phyloP scores from a whole-genome alignment of 495 filamentous ascomycete genomes.

The Aspergillus egyptiacus region DNA sequence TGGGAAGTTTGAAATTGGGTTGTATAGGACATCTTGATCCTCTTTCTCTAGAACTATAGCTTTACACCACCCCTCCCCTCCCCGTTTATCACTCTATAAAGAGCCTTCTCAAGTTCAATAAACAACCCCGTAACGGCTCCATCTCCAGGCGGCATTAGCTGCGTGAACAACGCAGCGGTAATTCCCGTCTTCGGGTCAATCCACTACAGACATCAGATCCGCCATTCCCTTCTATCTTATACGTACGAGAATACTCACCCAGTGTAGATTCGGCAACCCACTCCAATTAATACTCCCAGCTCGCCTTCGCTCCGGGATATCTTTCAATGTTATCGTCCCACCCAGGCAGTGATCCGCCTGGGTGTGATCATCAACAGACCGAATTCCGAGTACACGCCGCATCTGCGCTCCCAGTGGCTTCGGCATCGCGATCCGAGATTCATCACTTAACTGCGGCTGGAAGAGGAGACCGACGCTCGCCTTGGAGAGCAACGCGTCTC shows the following conservation, averaged over 20 bases:
- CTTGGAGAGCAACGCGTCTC: neutral
- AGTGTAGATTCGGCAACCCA: conserved; percentile 23
- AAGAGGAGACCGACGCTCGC: conserved; percentile 13
- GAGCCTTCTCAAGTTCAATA: neutral
- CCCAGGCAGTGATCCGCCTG: conserved; percentile 16
- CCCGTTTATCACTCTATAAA: too few species aligned
- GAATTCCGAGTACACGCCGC: conserved; percentile 15
- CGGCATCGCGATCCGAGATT: conserved; percentile 18
- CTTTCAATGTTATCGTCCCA: conserved; percentile 11
- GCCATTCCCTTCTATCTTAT: too few species aligned
- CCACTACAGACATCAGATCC: neutral
- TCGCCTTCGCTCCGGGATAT: conserved; percentile 18
- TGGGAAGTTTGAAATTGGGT: too few species aligned
- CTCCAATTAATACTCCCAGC: conserved; percentile 20
- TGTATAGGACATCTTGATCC: too few species aligned
- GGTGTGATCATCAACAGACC: neutral
- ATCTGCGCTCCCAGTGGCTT: conserved; percentile 14
- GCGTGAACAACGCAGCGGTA: neutral
- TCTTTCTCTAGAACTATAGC: too few species aligned
- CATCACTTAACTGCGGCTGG: conserved; percentile 12
- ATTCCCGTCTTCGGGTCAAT: neutral
- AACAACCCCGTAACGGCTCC: neutral
- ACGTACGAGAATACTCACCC: conserved; percentile 12
- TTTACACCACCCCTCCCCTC: too few species aligned
- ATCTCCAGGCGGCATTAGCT: neutral